A percentile compares a stretch with the other conserved stretches of the same genome.
Conservation (phyloP, 331 rosid species). For the Pyrus hybrid region DNA sequence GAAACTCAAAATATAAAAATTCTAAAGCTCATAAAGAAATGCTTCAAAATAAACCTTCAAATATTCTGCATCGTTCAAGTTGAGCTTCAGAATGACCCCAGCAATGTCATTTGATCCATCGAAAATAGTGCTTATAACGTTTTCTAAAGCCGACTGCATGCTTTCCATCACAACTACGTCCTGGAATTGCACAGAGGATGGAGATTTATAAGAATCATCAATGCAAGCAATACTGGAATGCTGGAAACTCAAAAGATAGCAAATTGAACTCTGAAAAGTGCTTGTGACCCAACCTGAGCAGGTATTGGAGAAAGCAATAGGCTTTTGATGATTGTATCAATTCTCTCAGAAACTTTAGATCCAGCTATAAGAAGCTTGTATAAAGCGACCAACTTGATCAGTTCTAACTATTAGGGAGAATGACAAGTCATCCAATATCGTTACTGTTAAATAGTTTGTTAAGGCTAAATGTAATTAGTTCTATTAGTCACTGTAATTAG, state of each 20-base stretch:
- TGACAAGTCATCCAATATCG: no score
- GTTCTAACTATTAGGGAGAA: no score
- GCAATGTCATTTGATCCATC: constrained; percentile 60
- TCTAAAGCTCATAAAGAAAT: constrained; percentile 8
- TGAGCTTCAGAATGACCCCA: constrained; percentile 60
- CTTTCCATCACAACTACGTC: constrained; percentile 84
- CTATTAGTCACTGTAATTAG: no score
- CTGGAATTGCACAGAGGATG: constrained; percentile 34
- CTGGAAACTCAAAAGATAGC: constrained; percentile 7
- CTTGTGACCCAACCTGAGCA: constrained; percentile 52
- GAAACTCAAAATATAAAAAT: constrained; percentile 9
- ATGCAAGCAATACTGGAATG: constrained; percentile 7
- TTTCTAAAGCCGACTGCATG: constrained; percentile 85
- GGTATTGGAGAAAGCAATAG: constrained; percentile 49
- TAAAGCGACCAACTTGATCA: constrained; percentile 69
- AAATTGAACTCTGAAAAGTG: background rate
- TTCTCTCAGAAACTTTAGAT: constrained; percentile 66
- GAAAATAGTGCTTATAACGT: constrained; percentile 62
- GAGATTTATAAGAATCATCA: background rate
- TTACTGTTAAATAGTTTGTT: no score
- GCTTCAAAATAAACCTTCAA: constrained; percentile 59
- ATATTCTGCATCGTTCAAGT: constrained; percentile 49
- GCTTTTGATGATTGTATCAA: constrained; percentile 50
- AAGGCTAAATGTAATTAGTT: no score
- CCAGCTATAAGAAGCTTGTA: constrained; percentile 76